Percentiles rank a stretch among this genome's conserved stretches.
Evolutionary conservation across 2,329 filamentous ascomycete genomes (phyloP).

Genomic region (Fusarium anthophilum): DNA sequence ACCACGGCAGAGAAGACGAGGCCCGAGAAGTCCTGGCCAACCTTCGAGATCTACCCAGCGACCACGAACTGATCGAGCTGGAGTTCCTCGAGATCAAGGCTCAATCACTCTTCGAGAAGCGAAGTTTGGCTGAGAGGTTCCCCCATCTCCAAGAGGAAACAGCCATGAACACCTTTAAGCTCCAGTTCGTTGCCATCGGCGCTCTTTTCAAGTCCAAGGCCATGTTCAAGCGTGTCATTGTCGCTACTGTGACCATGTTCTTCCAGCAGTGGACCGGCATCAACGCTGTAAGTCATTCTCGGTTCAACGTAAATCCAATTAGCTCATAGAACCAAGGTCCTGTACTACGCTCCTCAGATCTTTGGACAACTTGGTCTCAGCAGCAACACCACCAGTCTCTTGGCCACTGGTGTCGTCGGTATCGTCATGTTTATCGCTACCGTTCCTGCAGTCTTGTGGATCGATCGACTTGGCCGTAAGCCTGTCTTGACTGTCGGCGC

Average conservation of each 20-base stretch:
- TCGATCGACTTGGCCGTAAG: conserved; percentile 71
- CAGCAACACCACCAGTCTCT: conserved; percentile 61
- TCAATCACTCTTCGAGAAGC: conserved; percentile 79
- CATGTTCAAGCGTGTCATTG: conserved; percentile 73
- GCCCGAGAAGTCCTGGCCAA: conserved; percentile 69
- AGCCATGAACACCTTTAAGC: conserved; percentile 65
- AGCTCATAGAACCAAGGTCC: conserved; percentile 33
- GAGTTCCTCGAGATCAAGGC: conserved; percentile 88
- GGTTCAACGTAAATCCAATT: fast-evolving
- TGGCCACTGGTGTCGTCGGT: conserved; percentile 77
- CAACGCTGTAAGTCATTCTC: conserved; percentile 56
- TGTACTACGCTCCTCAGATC: conserved; percentile 77
- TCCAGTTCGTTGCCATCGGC: conserved; percentile 74
- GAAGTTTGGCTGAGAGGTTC: conserved; percentile 15
- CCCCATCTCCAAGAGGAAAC: conserved; percentile 5
- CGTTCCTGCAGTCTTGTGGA: conserved; percentile 72
- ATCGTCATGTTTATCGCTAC: conserved; percentile 76
- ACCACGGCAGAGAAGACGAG: conserved; percentile 75
- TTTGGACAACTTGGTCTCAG: conserved; percentile 72
- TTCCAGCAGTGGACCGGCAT: conserved; percentile 62
- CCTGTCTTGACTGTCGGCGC: conserved; percentile 71
- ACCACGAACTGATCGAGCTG: conserved; percentile 74
- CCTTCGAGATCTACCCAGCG: conserved; percentile 66
- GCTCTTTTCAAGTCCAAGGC: conserved; percentile 71
- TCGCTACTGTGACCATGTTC: conserved; percentile 71